A percentile compares a stretch with the other conserved stretches of the same genome.
Conservation (phyloP, 2,329 filamentous ascomycete species). For the Colletotrichum chrysophilum region DNA sequence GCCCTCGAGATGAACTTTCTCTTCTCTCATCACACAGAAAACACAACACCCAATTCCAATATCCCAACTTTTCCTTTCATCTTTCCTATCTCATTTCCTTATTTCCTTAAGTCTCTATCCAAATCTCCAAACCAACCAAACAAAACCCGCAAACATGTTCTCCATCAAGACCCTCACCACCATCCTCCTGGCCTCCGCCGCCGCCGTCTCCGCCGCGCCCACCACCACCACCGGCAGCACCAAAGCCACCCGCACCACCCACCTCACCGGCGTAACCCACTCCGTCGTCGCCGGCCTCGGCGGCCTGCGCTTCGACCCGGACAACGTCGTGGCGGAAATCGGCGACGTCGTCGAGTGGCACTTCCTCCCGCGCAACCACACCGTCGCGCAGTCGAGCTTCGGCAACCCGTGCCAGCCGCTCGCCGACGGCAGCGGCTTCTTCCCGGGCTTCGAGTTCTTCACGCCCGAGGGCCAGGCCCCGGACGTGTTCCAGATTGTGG, state of each 20-base stretch:
- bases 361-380: conserved; percentile 58
- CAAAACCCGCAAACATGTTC: conserved; percentile 36
- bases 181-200: conserved; percentile 29
- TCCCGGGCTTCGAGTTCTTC: conserved; percentile 49
- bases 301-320: conserved; percentile 56
- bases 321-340: conserved; percentile 50
- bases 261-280: conserved; percentile 47
- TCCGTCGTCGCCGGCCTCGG: conserved; percentile 49
- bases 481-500: conserved; percentile 49
- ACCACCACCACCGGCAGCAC: conserved; percentile 34
- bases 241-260: conserved; percentile 35
- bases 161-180: conserved; percentile 31
- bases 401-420: conserved; percentile 46
- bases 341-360: conserved; percentile 61
- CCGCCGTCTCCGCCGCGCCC: conserved; percentile 33
- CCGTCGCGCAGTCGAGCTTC: conserved; percentile 49
- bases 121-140: background rate
- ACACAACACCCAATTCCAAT: background rate
- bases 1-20: background rate
- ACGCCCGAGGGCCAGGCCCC: conserved; percentile 37
- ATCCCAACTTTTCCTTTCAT: background rate
- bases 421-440: conserved; percentile 43
- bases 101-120: background rate
- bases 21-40: background rate
- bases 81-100: conserved; percentile 5